These are phyloP conservation scores for Chlorella sp. DNA, from an alignment of 139 green algal genomes.

Conservation along the genomic window DNA sequence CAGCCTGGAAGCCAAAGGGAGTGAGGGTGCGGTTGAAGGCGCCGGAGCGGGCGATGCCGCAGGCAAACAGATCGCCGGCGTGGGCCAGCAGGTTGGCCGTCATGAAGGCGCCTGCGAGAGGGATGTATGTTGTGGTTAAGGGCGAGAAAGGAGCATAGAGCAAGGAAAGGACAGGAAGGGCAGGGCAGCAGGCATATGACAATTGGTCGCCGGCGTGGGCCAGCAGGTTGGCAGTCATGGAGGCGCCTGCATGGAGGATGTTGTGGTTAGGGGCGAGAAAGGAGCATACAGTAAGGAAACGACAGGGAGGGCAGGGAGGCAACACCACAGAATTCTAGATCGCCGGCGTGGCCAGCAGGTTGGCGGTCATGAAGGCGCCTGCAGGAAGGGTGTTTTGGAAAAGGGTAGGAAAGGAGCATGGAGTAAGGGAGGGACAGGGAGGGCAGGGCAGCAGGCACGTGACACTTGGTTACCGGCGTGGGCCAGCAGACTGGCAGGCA, in stretches of 20 bases:
- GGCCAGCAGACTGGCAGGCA: slow-evolving; percentile 40
- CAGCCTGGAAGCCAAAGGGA: slow-evolving; percentile 97
- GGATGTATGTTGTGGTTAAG: background rate
- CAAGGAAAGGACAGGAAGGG: background rate
- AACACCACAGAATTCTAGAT: slow-evolving; percentile 75
- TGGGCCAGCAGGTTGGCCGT: slow-evolving; percentile 43
- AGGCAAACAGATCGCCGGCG: slow-evolving; percentile 89
- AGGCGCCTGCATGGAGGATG: slow-evolving; percentile 60
- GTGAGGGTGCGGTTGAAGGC: slow-evolving; percentile 97
- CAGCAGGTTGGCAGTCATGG: slow-evolving; percentile 46
- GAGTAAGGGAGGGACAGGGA: too few relatives aligned
- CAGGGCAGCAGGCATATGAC: background rate
- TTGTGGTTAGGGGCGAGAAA: background rate
- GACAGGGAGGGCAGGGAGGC: too few relatives aligned
- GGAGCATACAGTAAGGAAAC: background rate
- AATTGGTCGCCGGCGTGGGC: slow-evolving; percentile 84
- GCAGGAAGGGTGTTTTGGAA: background rate
- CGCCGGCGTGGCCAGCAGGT: slow-evolving; percentile 54
- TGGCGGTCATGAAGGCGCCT: slow-evolving; percentile 40
- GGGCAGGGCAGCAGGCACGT: too few relatives aligned
- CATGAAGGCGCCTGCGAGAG: slow-evolving; percentile 64
- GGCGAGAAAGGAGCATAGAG: background rate
- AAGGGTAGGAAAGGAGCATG: too few relatives aligned
- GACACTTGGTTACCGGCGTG: slow-evolving; percentile 52
- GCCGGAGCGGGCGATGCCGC: slow-evolving; percentile 83